Evolutionary conservation across 805 yeast species (phyloP), one percentile per base, ranked within the genome.

Genomic region (Cyberlindnera americana): DNA sequence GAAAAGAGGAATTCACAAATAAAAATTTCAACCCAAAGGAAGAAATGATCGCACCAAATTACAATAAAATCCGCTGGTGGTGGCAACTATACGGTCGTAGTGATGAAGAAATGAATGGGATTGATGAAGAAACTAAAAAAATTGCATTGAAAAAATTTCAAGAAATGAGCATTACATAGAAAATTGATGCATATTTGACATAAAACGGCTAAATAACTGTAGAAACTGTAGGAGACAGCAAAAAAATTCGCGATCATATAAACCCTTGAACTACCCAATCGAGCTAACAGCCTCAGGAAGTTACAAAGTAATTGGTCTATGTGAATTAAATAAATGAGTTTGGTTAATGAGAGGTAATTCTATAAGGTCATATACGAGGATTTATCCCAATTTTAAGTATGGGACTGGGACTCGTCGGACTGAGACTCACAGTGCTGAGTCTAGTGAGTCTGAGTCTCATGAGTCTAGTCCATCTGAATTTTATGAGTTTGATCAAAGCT

Each of bases 21-120:
- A 60, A 62, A 15, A 54, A 51, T 3, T 87, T 73, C 38, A 15
- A 19, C 1, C 40, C 50, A 10, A 14, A 36, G 14, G 68, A 66
- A 13, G 35, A 50, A 9, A 50, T 49, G 61, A 57, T 86, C 2
- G 75, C 77, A 35, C 88, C 91, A 22, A 75, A 79, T 57, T 71
- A 67, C 44, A 70, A 69, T 16, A 75, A 76, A 33, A 72, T 81
- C n/a, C 73, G 75, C 47, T 91, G 95, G 91, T 90, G 98, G 98
- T 77, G 73, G 55, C 95, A 87, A 52, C 64, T 85, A 19, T 86
- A 83, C 56, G 95, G 96, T 0, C 65, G 91, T 38, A 66, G 78
- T 4, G 83, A 84, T 54, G 77, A 78, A 29, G 88, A 81, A 48
- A 72, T 80, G 81, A 78, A 78, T 40, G 60, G 58, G 1, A 34